Evolutionary conservation across 2,329 filamentous ascomycete species (phyloP).

Genomic region (Eurotiales sp.): DNA sequence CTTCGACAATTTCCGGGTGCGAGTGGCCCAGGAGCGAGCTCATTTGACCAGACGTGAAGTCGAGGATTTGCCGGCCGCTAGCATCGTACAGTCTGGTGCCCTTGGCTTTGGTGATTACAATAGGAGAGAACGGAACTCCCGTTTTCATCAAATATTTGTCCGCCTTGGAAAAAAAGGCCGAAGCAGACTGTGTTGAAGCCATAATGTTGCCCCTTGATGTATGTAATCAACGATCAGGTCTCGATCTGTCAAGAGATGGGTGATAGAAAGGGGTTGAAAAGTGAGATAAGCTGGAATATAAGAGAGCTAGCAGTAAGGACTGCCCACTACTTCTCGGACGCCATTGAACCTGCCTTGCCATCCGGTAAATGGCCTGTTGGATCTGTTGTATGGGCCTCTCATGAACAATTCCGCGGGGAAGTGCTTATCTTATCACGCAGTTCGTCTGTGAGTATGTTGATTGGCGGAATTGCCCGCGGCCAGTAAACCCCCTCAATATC

Average conservation of each 20-base stretch:
- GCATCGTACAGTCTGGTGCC: conserved; percentile 48
- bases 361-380: background rate
- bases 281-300: background rate
- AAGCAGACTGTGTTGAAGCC: background rate
- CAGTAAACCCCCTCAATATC: background rate
- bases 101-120: conserved; percentile 44
- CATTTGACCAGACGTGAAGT: conserved; percentile 62
- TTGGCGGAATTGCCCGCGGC: conserved; percentile 3
- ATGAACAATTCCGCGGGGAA: background rate
- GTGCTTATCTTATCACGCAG: background rate
- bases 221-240: background rate
- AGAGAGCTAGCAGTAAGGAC: background rate
- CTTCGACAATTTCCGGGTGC: conserved; percentile 56
- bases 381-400: too few species aligned
- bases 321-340: background rate
- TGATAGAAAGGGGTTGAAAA: too few species aligned
- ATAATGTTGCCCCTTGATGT: background rate
- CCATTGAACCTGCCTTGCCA: background rate
- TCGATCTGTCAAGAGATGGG: background rate
- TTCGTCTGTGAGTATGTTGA: background rate
- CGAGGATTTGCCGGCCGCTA: conserved; percentile 45
- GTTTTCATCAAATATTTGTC: conserved; percentile 42
- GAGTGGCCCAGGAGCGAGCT: conserved; percentile 56
- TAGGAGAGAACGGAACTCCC: conserved; percentile 26
- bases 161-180: conserved; percentile 33